Evolutionary conservation across 2,329 filamentous ascomycete genomes (phyloP), one percentile per base, ranked within the genome.

Genomic region (Zopfia rhizophila): DNA sequence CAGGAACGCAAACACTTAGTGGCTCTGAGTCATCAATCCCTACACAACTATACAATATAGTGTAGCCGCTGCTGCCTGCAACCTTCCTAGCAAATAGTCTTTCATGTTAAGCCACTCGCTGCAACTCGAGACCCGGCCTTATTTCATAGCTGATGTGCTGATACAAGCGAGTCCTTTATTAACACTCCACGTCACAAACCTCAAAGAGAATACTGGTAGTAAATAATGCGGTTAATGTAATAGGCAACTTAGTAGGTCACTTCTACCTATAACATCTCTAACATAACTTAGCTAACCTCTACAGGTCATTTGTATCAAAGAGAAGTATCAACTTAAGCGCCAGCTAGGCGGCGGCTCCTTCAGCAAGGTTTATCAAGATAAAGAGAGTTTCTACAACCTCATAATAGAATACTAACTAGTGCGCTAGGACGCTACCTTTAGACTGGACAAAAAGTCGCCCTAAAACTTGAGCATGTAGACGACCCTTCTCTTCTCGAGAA

Each of bases 331-430:
- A 16, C 38, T 56, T 29, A 37, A 47, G 17, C 29, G 31, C 28
- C 40, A 42, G 30, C 47, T 56, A 17, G 46, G 53, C 24, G 28
- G 42, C 36, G 50, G 53, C 36, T 46, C 36, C 12, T 56, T 52
- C 38, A n/a, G n/a, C n/a, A n/a, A n/a, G n/a, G 48, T 55, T 13
- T 55, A 52, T 36, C 22, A 55, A 48, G 43, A 48, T 47, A 35
- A 21, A 16, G 10, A 38, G 19, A 38, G 35, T 30, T 23, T 11
- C 7, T 17, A 31, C 31, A 29, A 30, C 45, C 14, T 38, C 24
- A 29, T 25, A 16, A 28, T 27, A 17, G 16, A 13, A 28, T 32
- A 32, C 38, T 44, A 22, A 49, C 29, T 8, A 37, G n/a, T 40
- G 6, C 22, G n/a, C n/a, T 13, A 52, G 38, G 45, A 18, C 22